A percentile compares a stretch with the other conserved stretches of the same genome.
These are phyloP conservation scores for Arachnomyces sp. DNA, from an alignment of 2,329 filamentous ascomycete species.

Conservation along the genomic window DNA sequence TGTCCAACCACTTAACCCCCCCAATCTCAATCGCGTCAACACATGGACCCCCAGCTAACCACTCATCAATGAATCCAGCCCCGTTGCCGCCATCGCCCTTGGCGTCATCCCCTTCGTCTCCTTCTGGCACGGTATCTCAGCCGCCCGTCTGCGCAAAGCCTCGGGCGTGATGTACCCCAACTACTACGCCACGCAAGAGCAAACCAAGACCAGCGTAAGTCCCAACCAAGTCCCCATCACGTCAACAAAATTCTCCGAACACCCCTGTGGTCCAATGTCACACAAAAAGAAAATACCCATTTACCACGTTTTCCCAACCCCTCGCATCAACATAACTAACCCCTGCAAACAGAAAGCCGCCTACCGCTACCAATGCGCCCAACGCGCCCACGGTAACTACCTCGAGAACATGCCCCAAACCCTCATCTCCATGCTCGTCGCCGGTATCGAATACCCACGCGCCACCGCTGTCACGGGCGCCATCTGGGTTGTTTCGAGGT, in stretches of 20 bases:
- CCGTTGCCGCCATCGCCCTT: slow-evolving; percentile 47
- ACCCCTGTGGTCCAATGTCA: slow-evolving; percentile 33
- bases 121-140: slow-evolving; percentile 43
- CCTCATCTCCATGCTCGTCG: slow-evolving; percentile 44
- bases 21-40: neutral
- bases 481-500: slow-evolving; percentile 44
- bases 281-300: neutral
- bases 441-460: slow-evolving; percentile 46
- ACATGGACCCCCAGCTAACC: neutral
- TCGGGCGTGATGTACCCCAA: slow-evolving; percentile 51
- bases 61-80: slow-evolving; percentile 31
- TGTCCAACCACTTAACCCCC: slow-evolving; percentile 10
- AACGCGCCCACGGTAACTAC: slow-evolving; percentile 52
- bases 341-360: slow-evolving; percentile 27
- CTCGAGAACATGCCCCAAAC: slow-evolving; percentile 49
- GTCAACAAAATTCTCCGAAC: neutral
- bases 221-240: slow-evolving; percentile 3
- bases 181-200: slow-evolving; percentile 48
- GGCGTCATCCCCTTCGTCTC: slow-evolving; percentile 46
- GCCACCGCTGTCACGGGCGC: slow-evolving; percentile 38
- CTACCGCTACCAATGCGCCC: slow-evolving; percentile 45
- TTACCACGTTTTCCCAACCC: neutral
- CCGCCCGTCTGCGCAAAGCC: slow-evolving; percentile 39
- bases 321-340: slow-evolving; percentile 1
- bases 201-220: slow-evolving; percentile 41